A percentile compares a stretch with the other conserved stretches of the same genome.
phyloP scores from a whole-genome alignment of 139 green algal species.

The Astrephomene gubernaculifera region DNA sequence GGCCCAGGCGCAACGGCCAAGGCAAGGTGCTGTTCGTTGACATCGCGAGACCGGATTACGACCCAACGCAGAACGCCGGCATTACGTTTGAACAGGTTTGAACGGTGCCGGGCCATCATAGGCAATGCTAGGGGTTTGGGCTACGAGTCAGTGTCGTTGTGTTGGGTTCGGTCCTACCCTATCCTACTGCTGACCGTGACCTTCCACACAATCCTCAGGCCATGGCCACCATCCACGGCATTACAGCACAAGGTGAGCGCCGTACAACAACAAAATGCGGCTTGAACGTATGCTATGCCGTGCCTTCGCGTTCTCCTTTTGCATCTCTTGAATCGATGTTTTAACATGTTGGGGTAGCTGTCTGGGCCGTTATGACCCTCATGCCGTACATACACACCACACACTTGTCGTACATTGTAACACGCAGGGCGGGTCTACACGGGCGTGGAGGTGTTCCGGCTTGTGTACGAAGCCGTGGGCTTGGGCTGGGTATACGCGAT shows the following conservation, averaged over 20 bases:
- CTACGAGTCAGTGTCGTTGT: too few species aligned
- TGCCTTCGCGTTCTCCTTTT: too few species aligned
- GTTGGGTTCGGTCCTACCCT: too few species aligned
- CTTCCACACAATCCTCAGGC: too few species aligned
- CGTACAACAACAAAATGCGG: too few species aligned
- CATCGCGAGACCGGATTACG: constrained; percentile 79
- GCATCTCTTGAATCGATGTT: too few species aligned
- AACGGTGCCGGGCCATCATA: too few species aligned
- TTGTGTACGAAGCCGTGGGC: constrained; percentile 92
- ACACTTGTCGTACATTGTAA: too few species aligned
- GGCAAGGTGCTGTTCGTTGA: constrained; percentile 94
- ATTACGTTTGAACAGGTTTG: constrained; percentile 87
- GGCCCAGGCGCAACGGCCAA: constrained; percentile 38
- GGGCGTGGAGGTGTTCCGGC: constrained; percentile 76
- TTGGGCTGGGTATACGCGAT: constrained; percentile 95
- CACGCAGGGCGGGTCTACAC: constrained; percentile 15
- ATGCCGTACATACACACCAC: constrained; percentile 1
- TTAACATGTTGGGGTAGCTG: too few species aligned
- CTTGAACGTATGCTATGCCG: too few species aligned
- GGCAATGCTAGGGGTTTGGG: too few species aligned
- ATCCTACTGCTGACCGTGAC: too few species aligned
- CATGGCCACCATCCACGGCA: constrained; percentile 93
- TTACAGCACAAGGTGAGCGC: constrained; percentile 75
- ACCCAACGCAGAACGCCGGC: constrained; percentile 76
- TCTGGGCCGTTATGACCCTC: not conserved